phyloP scores from a whole-genome alignment of 2,329 filamentous ascomycete genomes.

The Scortechinia acanthostroma region DNA sequence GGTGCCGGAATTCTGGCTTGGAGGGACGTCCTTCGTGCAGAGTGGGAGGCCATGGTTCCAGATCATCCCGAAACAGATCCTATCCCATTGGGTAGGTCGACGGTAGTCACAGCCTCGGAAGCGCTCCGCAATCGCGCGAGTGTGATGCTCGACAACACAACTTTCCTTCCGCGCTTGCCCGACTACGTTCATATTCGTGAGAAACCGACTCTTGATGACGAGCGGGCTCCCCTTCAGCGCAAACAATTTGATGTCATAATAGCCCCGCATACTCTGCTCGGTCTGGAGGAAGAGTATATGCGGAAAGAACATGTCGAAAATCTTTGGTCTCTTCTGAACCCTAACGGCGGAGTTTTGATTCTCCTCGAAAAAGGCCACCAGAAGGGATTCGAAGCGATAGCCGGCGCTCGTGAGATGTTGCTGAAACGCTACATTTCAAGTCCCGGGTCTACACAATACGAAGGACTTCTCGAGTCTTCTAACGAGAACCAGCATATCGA shows the following conservation, averaged over 20 bases:
- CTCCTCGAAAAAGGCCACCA: conserved; percentile 60
- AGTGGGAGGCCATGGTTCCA: conserved; percentile 48
- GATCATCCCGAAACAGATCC: conserved; percentile 23
- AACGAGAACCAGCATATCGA: conserved; percentile 11
- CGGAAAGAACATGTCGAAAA: conserved; percentile 53
- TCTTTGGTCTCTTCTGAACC: conserved; percentile 51
- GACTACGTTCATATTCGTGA: conserved; percentile 41
- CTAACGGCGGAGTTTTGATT: conserved; percentile 50
- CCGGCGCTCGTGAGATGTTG: conserved; percentile 49
- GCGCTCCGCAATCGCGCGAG: conserved; percentile 44
- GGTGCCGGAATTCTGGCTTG: conserved; percentile 56
- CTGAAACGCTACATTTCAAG: conserved; percentile 48
- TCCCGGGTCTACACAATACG: conserved; percentile 32
- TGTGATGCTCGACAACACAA: conserved; percentile 51
- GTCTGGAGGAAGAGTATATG: conserved; percentile 46
- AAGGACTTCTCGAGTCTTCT: conserved; percentile 14
- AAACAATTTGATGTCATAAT: conserved; percentile 58
- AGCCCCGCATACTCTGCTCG: conserved; percentile 51
- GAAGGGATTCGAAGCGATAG: conserved; percentile 57
- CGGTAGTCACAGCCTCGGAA: conserved; percentile 49
- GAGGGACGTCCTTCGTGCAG: conserved; percentile 50
- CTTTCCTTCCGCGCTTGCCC: conserved; percentile 55
- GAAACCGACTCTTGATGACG: conserved; percentile 26
- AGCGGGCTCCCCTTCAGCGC: conserved; percentile 23
- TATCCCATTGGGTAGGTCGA: conserved; percentile 43